Conservation (phyloP, 495 filamentous ascomycete species). For the Aspergillus sclerotiicarbonarius region DNA sequence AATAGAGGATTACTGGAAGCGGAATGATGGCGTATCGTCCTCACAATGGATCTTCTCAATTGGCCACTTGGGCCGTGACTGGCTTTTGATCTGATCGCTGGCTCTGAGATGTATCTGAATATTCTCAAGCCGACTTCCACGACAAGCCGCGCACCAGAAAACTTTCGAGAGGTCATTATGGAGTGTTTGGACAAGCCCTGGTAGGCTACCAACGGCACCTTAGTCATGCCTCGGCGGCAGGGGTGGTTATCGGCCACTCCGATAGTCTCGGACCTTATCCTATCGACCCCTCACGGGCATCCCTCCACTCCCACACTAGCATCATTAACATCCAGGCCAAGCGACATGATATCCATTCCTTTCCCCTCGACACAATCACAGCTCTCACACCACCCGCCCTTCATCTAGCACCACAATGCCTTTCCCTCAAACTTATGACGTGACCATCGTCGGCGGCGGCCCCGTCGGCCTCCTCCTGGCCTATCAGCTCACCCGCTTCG, state of each 20-base stretch:
- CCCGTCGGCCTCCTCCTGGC: slow-evolving; percentile 69
- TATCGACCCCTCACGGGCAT: background rate
- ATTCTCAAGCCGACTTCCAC: too few relatives aligned
- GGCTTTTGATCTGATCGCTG: slow-evolving; percentile 35
- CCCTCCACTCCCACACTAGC: background rate
- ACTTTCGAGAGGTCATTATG: too few relatives aligned
- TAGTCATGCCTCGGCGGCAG: background rate
- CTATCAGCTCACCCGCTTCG: slow-evolving; percentile 35
- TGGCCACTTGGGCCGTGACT: slow-evolving; percentile 35
- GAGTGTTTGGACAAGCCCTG: too few relatives aligned
- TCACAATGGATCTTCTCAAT: slow-evolving; percentile 41
- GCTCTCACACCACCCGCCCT: background rate
- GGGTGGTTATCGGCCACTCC: background rate
- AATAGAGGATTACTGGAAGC: slow-evolving; percentile 21
- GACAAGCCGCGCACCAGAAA: too few relatives aligned
- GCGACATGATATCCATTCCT: background rate
- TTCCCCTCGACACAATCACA: background rate
- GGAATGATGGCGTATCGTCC: slow-evolving; percentile 10
- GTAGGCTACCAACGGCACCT: too few relatives aligned
- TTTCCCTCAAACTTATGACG: slow-evolving; percentile 42
- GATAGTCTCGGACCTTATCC: background rate
- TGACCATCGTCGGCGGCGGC: slow-evolving; percentile 73
- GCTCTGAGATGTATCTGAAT: too few relatives aligned
- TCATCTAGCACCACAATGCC: background rate
- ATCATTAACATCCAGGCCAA: background rate